phyloP scores from a whole-genome alignment of 2,329 filamentous ascomycete species.

The Diaporthe caulivora region DNA sequence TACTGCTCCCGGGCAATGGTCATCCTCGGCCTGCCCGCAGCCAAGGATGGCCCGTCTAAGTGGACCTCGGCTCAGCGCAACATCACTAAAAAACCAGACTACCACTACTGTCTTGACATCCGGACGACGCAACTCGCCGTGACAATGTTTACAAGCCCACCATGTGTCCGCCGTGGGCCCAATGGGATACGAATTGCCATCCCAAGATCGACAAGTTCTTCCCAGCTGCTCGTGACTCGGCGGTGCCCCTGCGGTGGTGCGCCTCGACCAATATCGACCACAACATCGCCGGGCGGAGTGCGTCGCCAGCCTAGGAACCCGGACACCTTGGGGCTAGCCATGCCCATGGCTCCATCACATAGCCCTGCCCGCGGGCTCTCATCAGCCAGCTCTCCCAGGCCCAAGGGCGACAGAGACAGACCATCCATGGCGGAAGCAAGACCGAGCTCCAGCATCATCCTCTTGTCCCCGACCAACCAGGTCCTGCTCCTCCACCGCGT shows the following conservation, averaged over 20 bases:
- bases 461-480: conserved; percentile 88
- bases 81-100: not conserved
- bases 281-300: not conserved
- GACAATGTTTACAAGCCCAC: not conserved
- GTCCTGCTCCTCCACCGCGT: conserved; percentile 90
- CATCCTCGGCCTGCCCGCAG: conserved; percentile 20
- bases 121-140: not conserved
- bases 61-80: conserved; percentile 35
- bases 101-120: not conserved
- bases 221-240: not conserved
- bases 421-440: conserved; percentile 11
- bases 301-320: not conserved
- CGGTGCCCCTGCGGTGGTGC: not conserved
- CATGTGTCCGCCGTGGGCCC: not conserved
- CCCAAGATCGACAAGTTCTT: not conserved
- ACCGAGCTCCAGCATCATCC: conserved; percentile 73
- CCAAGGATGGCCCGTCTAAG: conserved; percentile 4
- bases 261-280: not conserved
- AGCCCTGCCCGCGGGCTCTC: not conserved
- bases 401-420: not conserved
- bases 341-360: not conserved
- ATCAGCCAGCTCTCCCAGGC: not conserved
- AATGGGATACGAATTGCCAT: not conserved
- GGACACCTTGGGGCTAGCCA: not conserved
- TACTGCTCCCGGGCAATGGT: not conserved